phyloP scores from a whole-genome alignment of 2,329 filamentous ascomycete genomes.

The Calonectria honghensis region DNA sequence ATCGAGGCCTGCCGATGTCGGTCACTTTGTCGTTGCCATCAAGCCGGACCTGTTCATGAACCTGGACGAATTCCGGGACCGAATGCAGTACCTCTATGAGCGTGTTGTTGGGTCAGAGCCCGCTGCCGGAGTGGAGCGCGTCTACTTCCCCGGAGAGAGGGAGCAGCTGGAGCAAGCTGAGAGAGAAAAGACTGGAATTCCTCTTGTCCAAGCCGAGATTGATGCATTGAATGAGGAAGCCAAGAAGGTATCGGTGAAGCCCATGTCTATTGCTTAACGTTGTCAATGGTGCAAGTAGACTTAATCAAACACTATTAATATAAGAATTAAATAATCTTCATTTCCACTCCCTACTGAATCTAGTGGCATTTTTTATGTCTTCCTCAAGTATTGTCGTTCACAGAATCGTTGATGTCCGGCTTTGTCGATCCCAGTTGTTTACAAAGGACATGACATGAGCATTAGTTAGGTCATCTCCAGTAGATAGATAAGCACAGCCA shows the following conservation, averaged over 20 bases:
- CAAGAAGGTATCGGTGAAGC: conserved; percentile 61
- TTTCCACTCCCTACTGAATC: background rate
- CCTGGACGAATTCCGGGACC: conserved; percentile 79
- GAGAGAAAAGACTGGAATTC: conserved; percentile 74
- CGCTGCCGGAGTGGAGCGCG: conserved; percentile 73
- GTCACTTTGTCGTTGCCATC: conserved; percentile 83
- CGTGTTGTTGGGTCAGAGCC: conserved; percentile 72
- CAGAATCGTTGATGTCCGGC: background rate
- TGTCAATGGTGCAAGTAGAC: too few relatives aligned
- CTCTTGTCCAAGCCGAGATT: conserved; percentile 74
- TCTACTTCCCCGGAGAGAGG: conserved; percentile 78
- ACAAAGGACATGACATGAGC: too few relatives aligned
- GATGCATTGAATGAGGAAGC: conserved; percentile 74
- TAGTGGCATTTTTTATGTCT: background rate
- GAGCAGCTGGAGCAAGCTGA: conserved; percentile 73
- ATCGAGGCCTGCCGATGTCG: conserved; percentile 80
- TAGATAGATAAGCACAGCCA: background rate
- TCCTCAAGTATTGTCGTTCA: background rate
- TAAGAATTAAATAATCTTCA: background rate
- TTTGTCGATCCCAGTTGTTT: too few relatives aligned
- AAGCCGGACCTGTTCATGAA: conserved; percentile 85
- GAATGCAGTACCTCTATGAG: conserved; percentile 75
- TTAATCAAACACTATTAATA: background rate
- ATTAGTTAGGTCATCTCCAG: background rate
- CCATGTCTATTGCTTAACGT: conserved; percentile 36